These are phyloP conservation scores for Phlyctochytrium bullatum DNA, from an alignment of 192 early-diverging fungal species.

Conservation along the genomic window DNA sequence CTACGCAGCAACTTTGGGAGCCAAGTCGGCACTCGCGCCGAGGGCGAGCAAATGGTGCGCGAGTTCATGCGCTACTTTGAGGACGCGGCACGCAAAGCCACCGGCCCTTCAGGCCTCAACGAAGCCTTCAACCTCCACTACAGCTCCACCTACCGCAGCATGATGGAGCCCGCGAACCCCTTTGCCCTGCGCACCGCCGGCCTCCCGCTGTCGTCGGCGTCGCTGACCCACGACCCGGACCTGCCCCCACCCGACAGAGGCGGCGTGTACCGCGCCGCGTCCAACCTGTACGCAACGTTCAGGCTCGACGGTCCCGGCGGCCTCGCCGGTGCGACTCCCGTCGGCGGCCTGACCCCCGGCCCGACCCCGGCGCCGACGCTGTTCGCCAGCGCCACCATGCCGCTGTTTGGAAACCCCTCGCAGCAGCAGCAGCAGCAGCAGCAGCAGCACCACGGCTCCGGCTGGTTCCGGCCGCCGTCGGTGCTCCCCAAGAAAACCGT, in stretches of 20 bases:
- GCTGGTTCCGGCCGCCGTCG: background rate
- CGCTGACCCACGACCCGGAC: background rate
- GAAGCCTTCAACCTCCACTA: background rate
- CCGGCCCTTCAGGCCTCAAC: no score
- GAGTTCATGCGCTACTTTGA: background rate
- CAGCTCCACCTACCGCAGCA: background rate
- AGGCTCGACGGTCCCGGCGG: background rate
- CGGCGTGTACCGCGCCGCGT: background rate
- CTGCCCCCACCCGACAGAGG: background rate
- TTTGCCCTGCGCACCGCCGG: no score
- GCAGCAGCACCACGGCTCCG: no score
- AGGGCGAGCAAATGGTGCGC: background rate
- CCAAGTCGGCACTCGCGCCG: background rate
- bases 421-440: no score
- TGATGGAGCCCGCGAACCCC: background rate
- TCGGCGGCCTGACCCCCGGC: no score
- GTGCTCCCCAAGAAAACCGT: background rate
- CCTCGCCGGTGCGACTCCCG: no score
- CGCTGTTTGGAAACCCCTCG: background rate
- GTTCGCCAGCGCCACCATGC: slow-evolving; percentile 4
- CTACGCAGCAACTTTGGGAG: slow-evolving; percentile 7
- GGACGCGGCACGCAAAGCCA: background rate
- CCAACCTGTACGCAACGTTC: background rate
- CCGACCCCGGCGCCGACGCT: slow-evolving; percentile 3
- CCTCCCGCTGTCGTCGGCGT: background rate